Evolutionary conservation across 148 eudicot species (phyloP).

Genomic region (Rhododendron griersonianum): DNA sequence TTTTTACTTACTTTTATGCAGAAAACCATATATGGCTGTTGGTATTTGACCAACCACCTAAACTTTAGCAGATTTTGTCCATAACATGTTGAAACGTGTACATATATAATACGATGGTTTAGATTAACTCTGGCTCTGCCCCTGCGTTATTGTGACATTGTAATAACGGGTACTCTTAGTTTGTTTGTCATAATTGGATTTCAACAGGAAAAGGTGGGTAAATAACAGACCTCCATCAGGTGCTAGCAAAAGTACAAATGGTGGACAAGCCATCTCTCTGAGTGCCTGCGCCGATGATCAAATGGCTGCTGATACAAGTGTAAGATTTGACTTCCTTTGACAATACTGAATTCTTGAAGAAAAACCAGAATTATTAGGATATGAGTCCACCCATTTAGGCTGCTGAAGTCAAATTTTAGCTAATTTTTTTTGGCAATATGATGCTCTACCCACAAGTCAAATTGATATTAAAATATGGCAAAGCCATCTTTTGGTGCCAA

Average conservation of each 20-base stretch:
- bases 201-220: conserved; percentile 46
- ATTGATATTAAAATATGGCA: background rate
- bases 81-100: background rate
- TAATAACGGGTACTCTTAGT: background rate
- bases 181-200: background rate
- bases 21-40: background rate
- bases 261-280: conserved; percentile 63
- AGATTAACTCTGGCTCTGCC: background rate
- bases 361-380: background rate
- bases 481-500: background rate
- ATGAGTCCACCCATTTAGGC: background rate
- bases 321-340: conserved; percentile 19
- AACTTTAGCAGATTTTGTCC: background rate
- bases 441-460: background rate
- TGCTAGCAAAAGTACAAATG: conserved; percentile 51
- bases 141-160: background rate
- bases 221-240: conserved; percentile 55
- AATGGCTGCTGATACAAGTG: conserved; percentile 66
- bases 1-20: background rate
- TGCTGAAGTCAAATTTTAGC: background rate
- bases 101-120: background rate
- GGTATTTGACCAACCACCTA: no score
- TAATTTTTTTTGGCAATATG: background rate
- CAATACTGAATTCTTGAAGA: background rate
- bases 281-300: conserved; percentile 84